Base-by-base conservation (phyloP, 2,329 filamentous ascomycete species). In the Beauveria bassiana region DNA sequence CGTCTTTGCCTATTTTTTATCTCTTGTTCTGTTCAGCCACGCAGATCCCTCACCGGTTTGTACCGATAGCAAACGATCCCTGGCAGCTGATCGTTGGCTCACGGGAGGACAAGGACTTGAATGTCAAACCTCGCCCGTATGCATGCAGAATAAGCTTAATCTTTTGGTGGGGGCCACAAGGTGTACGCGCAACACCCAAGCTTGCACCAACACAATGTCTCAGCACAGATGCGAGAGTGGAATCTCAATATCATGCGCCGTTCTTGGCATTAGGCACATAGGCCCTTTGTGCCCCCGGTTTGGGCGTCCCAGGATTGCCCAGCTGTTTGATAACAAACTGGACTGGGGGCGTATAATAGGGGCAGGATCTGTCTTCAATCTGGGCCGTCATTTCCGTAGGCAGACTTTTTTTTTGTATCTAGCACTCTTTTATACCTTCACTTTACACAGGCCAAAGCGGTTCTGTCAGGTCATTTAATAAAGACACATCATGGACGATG, bases 221-320 rank as follows among this genome's bases (percentile, higher is more conserved):
- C 56, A 59, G 56, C 46, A 31, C 43, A 20, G 24, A 18, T 47
- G 24, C 18, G 14, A 42, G 10, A 16, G 56, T 47, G 45, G 31
- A 49, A 40, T 50, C 20, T 38, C n/a, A 40, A 9, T n/a, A 34
- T 34, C 45, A 22, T 26, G 20, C 31, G 31, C 6, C 20, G 24
- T 22, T 20, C 56, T 59, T 59, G 56, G 56, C 56, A 18, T 59
- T 50, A 34, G 46, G 46, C 56, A 59, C 56, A 42, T 20, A 47
- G 20, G 24, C 40, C 20, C 31, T 40, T 38, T 20, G 34, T 43
- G 4, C 28, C 31, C 45, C 56, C 31, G 50, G 31, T 40, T 50
- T 59, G 4, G 56, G 45, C 34, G 34, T 59, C 46, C 42, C 34
- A 50, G 31, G n/a, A 18, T 18, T 31, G n/a, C 10, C 31, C 16